phyloP scores from a whole-genome alignment of 768 basidiomycete genomes.

The Phaffia tasmanica region DNA sequence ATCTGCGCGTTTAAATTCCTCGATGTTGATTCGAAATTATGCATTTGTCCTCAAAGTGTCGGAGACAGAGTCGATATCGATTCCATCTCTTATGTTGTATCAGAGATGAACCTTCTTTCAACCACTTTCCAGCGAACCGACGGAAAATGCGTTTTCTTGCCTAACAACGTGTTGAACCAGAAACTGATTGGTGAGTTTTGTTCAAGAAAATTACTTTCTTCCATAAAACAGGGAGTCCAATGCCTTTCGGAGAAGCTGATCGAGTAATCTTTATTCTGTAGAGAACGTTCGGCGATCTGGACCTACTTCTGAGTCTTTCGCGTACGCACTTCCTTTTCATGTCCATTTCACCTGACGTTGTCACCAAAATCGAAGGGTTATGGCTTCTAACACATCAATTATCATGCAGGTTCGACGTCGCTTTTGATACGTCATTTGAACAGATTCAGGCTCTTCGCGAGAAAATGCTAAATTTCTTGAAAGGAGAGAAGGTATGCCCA shows the following conservation, averaged over 20 bases:
- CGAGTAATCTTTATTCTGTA: too few relatives aligned
- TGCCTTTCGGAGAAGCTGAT: too few relatives aligned
- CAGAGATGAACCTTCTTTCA: conserved; percentile 73
- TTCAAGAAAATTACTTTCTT: too few relatives aligned
- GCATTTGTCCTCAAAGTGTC: conserved; percentile 28
- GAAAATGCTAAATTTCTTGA: conserved; percentile 69
- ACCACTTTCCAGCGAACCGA: conserved; percentile 38
- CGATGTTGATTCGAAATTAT: conserved; percentile 25
- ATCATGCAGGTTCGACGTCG: conserved; percentile 52
- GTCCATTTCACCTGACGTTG: neutral
- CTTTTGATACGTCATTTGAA: conserved; percentile 65
- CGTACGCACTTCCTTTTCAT: conserved; percentile 21
- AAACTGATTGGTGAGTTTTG: conserved; percentile 32
- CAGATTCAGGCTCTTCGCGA: conserved; percentile 63
- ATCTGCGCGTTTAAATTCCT: conserved; percentile 7
- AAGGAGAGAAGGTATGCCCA: conserved; percentile 41
- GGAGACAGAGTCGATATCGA: conserved; percentile 48
- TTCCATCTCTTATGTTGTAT: conserved; percentile 58
- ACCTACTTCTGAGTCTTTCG: conserved; percentile 68
- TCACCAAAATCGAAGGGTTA: neutral
- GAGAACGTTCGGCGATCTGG: conserved; percentile 39
- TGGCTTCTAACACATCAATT: conserved; percentile 1
- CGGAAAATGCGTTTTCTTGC: conserved; percentile 38
- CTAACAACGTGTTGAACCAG: conserved; percentile 37
- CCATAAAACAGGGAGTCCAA: conserved; percentile 34